Percentiles rank a stretch among this genome's conserved stretches.
phyloP scores from a whole-genome alignment of 768 basidiomycete species.

The Auricularia auricula-judae region DNA sequence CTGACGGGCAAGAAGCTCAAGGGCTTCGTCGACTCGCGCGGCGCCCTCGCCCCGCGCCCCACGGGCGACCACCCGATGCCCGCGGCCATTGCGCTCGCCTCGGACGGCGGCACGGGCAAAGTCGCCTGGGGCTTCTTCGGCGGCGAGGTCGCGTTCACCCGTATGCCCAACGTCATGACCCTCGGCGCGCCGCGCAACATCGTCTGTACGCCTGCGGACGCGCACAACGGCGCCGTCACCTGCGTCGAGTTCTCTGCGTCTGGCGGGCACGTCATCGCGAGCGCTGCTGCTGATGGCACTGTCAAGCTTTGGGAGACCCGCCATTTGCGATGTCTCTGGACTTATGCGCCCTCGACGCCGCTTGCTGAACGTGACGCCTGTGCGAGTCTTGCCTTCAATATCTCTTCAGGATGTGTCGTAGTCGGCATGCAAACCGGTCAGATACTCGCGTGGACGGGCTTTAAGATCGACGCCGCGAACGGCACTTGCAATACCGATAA shows the following conservation, averaged over 20 bases:
- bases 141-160: conserved; percentile 56
- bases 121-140: conserved; percentile 64
- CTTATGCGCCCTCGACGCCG: conserved; percentile 21
- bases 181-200: conserved; percentile 28
- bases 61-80: conserved; percentile 1
- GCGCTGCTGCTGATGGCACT: conserved; percentile 49
- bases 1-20: conserved; percentile 33
- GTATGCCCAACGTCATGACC: conserved; percentile 50
- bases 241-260: conserved; percentile 41
- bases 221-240: conserved; percentile 50
- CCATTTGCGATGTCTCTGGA: conserved; percentile 49
- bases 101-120: conserved; percentile 54
- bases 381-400: conserved; percentile 32
- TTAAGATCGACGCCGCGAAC: conserved; percentile 10
- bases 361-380: conserved; percentile 29
- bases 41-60: conserved; percentile 1
- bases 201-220: conserved; percentile 39
- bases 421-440: conserved; percentile 48
- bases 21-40: background rate
- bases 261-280: conserved; percentile 28
- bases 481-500: background rate
- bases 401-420: conserved; percentile 33
- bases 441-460: conserved; percentile 43
- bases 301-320: conserved; percentile 67
- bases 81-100: conserved; percentile 28